A percentile compares a stretch with the other conserved stretches of the same genome.
Evolutionary conservation across 345 rosid genomes (phyloP).

Genomic region (Pistacia vera): DNA sequence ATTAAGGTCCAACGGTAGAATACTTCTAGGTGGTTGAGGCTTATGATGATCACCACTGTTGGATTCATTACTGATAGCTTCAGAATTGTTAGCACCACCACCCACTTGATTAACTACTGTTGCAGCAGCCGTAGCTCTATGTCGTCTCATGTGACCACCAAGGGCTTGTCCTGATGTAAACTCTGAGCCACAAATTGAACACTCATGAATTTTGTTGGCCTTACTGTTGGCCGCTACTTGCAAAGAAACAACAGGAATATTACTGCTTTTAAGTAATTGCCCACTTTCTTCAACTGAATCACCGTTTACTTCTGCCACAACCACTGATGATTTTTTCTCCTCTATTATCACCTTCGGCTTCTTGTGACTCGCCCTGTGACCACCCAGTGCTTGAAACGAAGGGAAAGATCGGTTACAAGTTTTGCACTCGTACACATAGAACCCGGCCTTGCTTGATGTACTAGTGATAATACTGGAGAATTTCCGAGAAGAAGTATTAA

Average conservation of each 20-base stretch:
- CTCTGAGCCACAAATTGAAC: constrained; percentile 91
- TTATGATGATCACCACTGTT: constrained; percentile 21
- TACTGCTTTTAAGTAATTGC: constrained; percentile 21
- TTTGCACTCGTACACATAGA: constrained; percentile 85
- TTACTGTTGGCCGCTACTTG: constrained; percentile 30
- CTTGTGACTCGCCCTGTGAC: constrained; percentile 97
- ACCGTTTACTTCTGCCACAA: constrained; percentile 15
- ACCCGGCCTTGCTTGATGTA: constrained; percentile 38
- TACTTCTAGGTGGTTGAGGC: constrained; percentile 31
- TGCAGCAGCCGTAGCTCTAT: constrained; percentile 44
- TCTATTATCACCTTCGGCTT: constrained; percentile 45
- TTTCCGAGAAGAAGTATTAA: constrained; percentile 30
- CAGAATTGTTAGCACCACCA: too few relatives aligned
- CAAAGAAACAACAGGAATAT: constrained; percentile 37
- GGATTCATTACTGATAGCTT: background rate
- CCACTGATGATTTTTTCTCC: constrained; percentile 16
- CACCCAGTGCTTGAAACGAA: constrained; percentile 96
- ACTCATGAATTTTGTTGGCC: constrained; percentile 74
- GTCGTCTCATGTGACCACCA: constrained; percentile 99
- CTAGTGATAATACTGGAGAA: constrained; percentile 22
- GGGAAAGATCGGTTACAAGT: constrained; percentile 84
- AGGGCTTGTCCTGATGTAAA: constrained; percentile 95
- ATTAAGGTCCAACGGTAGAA: constrained; percentile 81
- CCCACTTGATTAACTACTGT: constrained; percentile 16
- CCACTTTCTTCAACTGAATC: constrained; percentile 24